phyloP scores from a whole-genome alignment of 2,329 filamentous ascomycete species.

The Colletotrichum tofieldiae region DNA sequence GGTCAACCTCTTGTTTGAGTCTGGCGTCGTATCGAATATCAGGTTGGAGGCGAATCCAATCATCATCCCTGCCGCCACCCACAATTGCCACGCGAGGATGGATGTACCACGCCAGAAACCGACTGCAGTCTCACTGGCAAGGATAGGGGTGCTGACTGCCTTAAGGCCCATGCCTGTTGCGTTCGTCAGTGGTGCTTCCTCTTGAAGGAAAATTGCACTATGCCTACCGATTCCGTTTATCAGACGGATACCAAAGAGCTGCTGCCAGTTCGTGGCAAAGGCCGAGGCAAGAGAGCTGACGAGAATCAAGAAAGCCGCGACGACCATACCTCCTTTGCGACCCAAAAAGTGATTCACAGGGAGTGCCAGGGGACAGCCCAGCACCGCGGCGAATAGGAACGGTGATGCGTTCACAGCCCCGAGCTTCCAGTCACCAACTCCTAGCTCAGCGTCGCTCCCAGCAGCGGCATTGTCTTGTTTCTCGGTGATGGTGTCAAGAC shows the following conservation, averaged over 20 bases:
- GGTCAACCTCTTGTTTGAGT: conserved; percentile 27
- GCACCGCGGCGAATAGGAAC: conserved; percentile 56
- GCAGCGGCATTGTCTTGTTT: conserved; percentile 24
- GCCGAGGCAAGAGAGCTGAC: conserved; percentile 56
- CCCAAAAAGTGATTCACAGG: conserved; percentile 60
- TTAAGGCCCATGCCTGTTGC: conserved; percentile 63
- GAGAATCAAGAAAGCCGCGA: conserved; percentile 58
- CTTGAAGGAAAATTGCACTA: not conserved
- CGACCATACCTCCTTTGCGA: conserved; percentile 56
- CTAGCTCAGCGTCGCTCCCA: conserved; percentile 6
- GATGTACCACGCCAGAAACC: conserved; percentile 65
- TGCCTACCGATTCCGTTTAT: conserved; percentile 58
- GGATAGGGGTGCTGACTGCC: conserved; percentile 63
- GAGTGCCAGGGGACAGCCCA: conserved; percentile 58
- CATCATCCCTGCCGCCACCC: conserved; percentile 57
- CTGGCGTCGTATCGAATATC: conserved; percentile 49
- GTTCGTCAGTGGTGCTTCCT: not conserved
- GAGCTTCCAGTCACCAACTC: conserved; percentile 54
- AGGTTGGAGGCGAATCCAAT: conserved; percentile 56
- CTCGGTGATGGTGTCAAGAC: not conserved
- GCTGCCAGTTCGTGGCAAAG: conserved; percentile 53
- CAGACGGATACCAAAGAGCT: conserved; percentile 54
- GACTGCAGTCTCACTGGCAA: conserved; percentile 63
- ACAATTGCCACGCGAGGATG: conserved; percentile 64
- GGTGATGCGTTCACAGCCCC: conserved; percentile 58